Percentiles rank a stretch among this genome's conserved stretches.
These are phyloP conservation scores for Prunus dulcis DNA, from an alignment of 306 rosid genomes.

Conservation along the genomic window DNA sequence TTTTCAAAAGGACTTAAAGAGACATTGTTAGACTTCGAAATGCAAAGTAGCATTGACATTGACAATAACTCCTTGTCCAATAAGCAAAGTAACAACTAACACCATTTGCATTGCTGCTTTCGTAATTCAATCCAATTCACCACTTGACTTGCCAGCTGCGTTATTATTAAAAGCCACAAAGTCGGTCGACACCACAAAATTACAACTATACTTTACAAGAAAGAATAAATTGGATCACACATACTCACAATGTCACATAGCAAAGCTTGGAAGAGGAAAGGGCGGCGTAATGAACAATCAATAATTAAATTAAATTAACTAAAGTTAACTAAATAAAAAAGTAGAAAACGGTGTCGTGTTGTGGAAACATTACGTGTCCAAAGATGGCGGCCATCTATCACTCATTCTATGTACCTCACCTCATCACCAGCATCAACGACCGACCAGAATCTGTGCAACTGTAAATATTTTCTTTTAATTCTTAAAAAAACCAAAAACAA, in stretches of 20 bases:
- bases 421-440: not conserved
- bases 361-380: not conserved
- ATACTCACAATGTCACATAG: not conserved
- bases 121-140: not conserved
- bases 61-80: not conserved
- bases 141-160: not conserved
- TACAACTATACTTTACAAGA: not conserved
- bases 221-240: too few relatives aligned
- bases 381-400: not conserved
- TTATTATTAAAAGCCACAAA: too few relatives aligned
- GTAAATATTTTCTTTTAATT: not conserved
- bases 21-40: not conserved
- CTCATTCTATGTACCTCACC: too few relatives aligned
- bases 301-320: not conserved
- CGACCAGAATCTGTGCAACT: conserved; percentile 12
- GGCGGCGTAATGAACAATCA: too few relatives aligned
- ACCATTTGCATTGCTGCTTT: not conserved
- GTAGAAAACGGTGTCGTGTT: not conserved
- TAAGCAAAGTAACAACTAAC: not conserved
- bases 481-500: not conserved
- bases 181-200: not conserved
- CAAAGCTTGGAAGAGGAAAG: not conserved
- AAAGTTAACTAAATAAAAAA: not conserved
- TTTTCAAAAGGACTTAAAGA: not conserved
- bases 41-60: not conserved